A percentile compares a stretch with the other conserved stretches of the same genome.
Evolutionary conservation across 352 stramenopile genomes (phyloP).

Genomic region (Blastocystis sp.): DNA sequence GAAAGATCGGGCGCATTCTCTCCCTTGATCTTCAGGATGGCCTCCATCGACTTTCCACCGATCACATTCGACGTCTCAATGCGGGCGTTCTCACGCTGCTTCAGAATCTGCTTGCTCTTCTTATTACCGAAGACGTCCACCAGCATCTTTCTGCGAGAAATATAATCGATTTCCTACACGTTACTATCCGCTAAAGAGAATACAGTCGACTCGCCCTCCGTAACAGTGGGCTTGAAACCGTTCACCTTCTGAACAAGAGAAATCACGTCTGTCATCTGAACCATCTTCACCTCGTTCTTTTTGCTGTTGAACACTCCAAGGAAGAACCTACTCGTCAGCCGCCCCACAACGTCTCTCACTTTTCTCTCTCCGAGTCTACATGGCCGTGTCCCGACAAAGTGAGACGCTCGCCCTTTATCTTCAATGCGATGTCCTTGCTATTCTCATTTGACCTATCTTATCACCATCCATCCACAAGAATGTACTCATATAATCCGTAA

Average conservation of each 20-base stretch:
- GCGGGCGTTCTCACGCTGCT: constrained; percentile 17
- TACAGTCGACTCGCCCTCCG: neutral
- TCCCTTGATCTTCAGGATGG: constrained; percentile 53
- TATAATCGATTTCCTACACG: constrained; percentile 19
- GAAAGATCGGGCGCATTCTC: constrained; percentile 7
- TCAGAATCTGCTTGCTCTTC: constrained; percentile 69
- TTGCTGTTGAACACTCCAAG: constrained; percentile 24
- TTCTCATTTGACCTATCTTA: constrained; percentile 36
- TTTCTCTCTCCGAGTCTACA: neutral
- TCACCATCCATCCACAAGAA: neutral
- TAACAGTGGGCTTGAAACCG: constrained; percentile 20
- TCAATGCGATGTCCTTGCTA: neutral
- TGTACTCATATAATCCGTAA: constrained; percentile 15
- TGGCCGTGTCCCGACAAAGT: neutral
- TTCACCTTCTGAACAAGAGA: constrained; percentile 23
- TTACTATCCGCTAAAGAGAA: neutral
- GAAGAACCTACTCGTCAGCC: constrained; percentile 16
- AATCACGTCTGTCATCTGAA: constrained; percentile 29
- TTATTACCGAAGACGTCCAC: constrained; percentile 68
- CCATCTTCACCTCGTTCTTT: constrained; percentile 45
- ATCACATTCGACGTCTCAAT: constrained; percentile 27
- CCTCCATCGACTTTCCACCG: constrained; percentile 49
- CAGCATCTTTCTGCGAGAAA: constrained; percentile 51
- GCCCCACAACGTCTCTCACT: neutral
- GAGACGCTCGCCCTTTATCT: constrained; percentile 6